Evolutionary conservation across 352 stramenopile genomes (phyloP), one percentile per base, ranked within the genome.

Genomic region (Globisporangium cederbergense): DNA sequence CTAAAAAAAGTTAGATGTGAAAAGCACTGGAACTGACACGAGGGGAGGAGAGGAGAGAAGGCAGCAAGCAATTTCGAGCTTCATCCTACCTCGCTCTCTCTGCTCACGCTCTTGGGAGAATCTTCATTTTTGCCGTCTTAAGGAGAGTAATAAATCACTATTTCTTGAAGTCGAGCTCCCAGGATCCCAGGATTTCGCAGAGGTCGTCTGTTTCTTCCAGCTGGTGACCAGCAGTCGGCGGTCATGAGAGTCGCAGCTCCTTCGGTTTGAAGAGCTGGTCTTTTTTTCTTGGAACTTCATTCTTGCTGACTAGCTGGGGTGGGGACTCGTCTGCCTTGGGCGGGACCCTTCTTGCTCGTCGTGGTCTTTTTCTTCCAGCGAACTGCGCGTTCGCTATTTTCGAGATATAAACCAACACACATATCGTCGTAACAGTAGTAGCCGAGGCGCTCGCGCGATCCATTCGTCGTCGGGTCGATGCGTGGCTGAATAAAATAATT

Each of bases 401-500:
- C 51, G 51, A 58, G 18, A 30, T 58, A 58, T 32, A 58, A 42
- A 36, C 51, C 30, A 38, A 28, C 42, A 62, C 22, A 54, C 38
- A 51, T 40, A 52, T 61, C n/a, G 55, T 61, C n/a, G 55, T 51
- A 43, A 18, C 43, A 28, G 30, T 58, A 28, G 51, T 57, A 58
- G 51, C 30, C 36, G 30, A 58, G 51, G 30, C 51, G 18, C 51
- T 58, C 51, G 51, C 36, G 51, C 30, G 51, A 58, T 58, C 51
- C 51, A 58, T 45, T 32, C 51, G 47, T 28, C 38, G 34, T 49
- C 46, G 36, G 25, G 58, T 43, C 58, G 36, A 32, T 56, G 34
- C 47, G 34, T 66, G 54, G 54, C 60, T 25, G n/a, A 66, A 66
- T 66, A 66, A 66, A 66, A 66, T 60, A 60, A 4, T 43, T 66